These are phyloP conservation scores for Calocybe gangraenosa DNA, from an alignment of 768 basidiomycete genomes.

Conservation along the genomic window DNA sequence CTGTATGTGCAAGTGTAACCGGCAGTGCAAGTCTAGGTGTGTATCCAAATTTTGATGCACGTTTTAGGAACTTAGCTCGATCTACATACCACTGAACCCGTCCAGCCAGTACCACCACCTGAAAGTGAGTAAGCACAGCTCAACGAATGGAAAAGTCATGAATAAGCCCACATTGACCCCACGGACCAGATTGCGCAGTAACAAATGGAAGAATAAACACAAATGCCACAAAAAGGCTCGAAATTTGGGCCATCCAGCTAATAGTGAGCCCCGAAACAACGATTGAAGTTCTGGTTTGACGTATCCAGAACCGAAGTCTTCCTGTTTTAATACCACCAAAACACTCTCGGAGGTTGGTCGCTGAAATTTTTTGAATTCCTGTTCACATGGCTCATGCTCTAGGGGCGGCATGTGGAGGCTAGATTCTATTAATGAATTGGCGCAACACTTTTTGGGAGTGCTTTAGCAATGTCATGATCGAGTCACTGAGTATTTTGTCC, in stretches of 20 bases:
- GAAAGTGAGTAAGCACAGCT: background rate
- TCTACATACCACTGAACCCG: slow-evolving; percentile 23
- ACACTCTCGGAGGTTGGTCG: background rate
- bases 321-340: background rate
- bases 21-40: slow-evolving; percentile 32
- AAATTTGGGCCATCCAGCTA: slow-evolving; percentile 17
- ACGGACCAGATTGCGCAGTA: slow-evolving; percentile 22
- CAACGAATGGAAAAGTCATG: background rate
- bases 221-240: slow-evolving; percentile 20
- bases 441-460: too few species aligned
- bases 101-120: slow-evolving; percentile 21
- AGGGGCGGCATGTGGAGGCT: too few species aligned
- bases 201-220: slow-evolving; percentile 18
- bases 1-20: slow-evolving; percentile 32
- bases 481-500: background rate
- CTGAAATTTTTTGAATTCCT: background rate
- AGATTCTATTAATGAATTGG: too few species aligned
- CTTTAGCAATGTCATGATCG: background rate
- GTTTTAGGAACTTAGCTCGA: background rate
- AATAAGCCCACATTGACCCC: slow-evolving; percentile 28
- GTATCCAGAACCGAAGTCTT: background rate
- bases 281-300: background rate
- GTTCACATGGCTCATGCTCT: background rate
- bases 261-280: too few species aligned
- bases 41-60: too few species aligned